Evolutionary conservation across 2,329 filamentous ascomycete genomes (phyloP).

Genomic region (Colletotrichum viniferum): DNA sequence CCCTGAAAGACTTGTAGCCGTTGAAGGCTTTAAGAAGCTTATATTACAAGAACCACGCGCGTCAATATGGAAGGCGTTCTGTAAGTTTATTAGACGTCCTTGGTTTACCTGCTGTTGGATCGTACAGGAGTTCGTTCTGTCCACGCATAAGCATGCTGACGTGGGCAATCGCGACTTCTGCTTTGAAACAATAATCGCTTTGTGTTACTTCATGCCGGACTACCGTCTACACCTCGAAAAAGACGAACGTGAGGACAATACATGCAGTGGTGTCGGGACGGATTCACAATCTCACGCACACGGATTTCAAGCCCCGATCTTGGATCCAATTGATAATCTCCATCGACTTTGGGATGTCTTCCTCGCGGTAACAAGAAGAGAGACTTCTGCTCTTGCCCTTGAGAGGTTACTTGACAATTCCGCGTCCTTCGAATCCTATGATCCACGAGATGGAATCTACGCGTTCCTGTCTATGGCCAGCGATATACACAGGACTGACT

Average conservation of each 20-base stretch:
- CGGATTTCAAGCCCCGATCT: no score
- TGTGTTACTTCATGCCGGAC: no score
- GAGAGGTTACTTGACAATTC: background rate
- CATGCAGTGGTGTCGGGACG: no score
- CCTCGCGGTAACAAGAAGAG: background rate
- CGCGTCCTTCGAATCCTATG: background rate
- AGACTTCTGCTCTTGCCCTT: background rate
- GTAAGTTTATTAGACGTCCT: background rate
- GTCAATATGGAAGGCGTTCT: background rate
- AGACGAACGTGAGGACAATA: no score
- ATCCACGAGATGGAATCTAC: constrained; percentile 1
- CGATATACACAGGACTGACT: background rate
- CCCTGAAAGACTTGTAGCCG: no score
- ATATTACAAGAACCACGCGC: no score
- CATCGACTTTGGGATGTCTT: background rate
- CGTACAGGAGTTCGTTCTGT: background rate
- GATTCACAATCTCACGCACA: no score
- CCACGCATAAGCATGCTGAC: background rate
- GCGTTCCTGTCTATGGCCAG: background rate
- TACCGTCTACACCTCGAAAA: no score
- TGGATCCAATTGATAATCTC: background rate
- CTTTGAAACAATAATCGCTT: background rate
- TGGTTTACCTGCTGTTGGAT: background rate
- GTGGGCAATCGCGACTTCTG: background rate
- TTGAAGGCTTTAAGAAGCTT: no score